Evolutionary conservation across 257 asterid species (phyloP).

Genomic region (Nicotiana benthamiana): DNA sequence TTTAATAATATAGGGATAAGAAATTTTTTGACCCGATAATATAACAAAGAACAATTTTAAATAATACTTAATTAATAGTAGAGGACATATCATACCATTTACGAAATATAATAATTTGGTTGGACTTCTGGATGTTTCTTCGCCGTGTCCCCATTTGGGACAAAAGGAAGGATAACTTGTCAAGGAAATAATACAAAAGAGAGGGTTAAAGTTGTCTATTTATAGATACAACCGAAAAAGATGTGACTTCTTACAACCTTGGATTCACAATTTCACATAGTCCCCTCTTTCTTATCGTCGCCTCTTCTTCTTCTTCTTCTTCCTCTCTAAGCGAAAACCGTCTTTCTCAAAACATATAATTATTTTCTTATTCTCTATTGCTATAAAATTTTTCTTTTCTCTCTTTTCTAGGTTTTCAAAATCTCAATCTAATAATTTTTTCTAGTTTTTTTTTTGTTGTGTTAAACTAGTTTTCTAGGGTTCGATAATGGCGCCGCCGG

Average conservation of each 20-base stretch:
- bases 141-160: too few relatives aligned
- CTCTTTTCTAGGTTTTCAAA: not conserved
- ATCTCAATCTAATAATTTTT: not conserved
- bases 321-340: not conserved
- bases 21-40: too few relatives aligned
- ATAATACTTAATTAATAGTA: too few relatives aligned
- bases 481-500: constrained; percentile 14
- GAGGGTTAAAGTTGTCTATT: not conserved
- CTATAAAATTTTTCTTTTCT: not conserved
- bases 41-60: too few relatives aligned
- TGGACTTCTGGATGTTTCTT: too few relatives aligned
- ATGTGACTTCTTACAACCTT: not conserved
- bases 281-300: not conserved
- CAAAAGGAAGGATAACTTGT: too few relatives aligned
- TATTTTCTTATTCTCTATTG: not conserved
- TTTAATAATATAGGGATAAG: too few relatives aligned
- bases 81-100: too few relatives aligned
- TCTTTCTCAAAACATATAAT: not conserved
- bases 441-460: not conserved
- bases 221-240: not conserved
- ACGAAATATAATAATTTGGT: too few relatives aligned
- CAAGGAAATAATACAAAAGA: too few relatives aligned
- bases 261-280: not conserved
- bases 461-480: constrained; percentile 1
- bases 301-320: too few relatives aligned